A percentile compares a stretch with the other conserved stretches of the same genome.
phyloP scores from a whole-genome alignment of 345 rosid species.

The Eucalyptus camaldulensis region DNA sequence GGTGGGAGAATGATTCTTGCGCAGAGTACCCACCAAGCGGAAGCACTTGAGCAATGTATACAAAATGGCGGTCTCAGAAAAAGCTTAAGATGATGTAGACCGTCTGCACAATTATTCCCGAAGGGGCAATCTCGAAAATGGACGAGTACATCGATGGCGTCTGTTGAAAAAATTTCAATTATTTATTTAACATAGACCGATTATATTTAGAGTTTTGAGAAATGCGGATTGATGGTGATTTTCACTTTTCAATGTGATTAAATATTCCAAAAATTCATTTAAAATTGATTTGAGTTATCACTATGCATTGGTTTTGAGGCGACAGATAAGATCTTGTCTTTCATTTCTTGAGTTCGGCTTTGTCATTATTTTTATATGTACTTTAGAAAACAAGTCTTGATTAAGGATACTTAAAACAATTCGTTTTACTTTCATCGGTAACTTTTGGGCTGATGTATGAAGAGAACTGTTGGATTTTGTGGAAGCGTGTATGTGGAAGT shows the following conservation, averaged over 20 bases:
- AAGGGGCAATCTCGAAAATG: not conserved
- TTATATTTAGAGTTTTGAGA: not conserved
- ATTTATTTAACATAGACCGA: accelerated
- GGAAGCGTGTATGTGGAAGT: not conserved
- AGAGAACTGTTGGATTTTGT: too few species aligned
- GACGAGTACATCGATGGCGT: not conserved
- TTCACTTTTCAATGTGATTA: accelerated
- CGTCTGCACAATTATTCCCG: not conserved
- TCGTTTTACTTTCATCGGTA: not conserved
- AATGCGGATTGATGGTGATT: not conserved
- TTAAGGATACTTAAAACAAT: not conserved
- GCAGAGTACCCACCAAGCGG: not conserved
- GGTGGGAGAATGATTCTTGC: not conserved
- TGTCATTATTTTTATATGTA: accelerated
- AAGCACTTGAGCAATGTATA: not conserved
- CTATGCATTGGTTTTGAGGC: not conserved
- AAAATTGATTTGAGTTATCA: not conserved
- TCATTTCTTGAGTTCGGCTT: not conserved
- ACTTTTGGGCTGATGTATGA: too few species aligned
- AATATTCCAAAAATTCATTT: not conserved
- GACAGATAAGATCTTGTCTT: not conserved
- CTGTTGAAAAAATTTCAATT: not conserved
- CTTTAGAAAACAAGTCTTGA: too few species aligned
- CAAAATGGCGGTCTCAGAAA: not conserved
- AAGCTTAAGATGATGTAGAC: not conserved